Base-by-base conservation (phyloP, 129 eudicot species). In the Solidago caesia region DNA sequence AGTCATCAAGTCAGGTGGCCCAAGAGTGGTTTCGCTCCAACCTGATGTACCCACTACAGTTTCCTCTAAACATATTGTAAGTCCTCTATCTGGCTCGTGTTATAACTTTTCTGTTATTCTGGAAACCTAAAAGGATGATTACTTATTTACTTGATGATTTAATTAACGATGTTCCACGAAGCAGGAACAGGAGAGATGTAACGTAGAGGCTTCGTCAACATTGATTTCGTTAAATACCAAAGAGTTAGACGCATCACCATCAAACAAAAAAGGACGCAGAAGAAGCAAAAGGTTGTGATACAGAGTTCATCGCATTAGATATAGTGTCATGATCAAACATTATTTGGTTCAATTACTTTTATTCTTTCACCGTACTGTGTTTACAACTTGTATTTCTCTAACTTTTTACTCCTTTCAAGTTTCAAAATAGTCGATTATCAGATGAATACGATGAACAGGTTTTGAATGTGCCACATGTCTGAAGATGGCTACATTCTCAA, bases 1-100 rank as follows among this genome's bases (percentile, higher is more conserved):
- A 70, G 85, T 77, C 68, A 47, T 71, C 21, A 87, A 78, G 81
- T 75, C 85, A 45, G 33, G 83, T 65, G 84, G 86, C 47, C 56
- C 87, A 21, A 83, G 74, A 60, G 62, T 73, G 33, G 73, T 71
- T 62, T 41, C 86, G 43, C 74, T 74, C 42, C 86, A 82, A 59
- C 71, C 65, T 5, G 56, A 64, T 59, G 61, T 45, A 49, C 65
- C 79, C 48, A 56, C 42, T 46, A 55, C 46, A 67, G 64, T 57
- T 81, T 79, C 85, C 21, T 75, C 67, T 75, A 79, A 15, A 65
- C 56, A 65, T 42, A 76, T n/a, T 47, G 93, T 89, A 80, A 81
- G 96, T 74, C 26, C 65, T 45, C 27, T 61, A 21, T 67, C 48
- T 70, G 68, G 46, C 62, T 74, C n/a, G 33, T 45, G 67, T 51